Evolutionary conservation across 306 rosid species (phyloP).

Genomic region (Cucumis sativus): DNA sequence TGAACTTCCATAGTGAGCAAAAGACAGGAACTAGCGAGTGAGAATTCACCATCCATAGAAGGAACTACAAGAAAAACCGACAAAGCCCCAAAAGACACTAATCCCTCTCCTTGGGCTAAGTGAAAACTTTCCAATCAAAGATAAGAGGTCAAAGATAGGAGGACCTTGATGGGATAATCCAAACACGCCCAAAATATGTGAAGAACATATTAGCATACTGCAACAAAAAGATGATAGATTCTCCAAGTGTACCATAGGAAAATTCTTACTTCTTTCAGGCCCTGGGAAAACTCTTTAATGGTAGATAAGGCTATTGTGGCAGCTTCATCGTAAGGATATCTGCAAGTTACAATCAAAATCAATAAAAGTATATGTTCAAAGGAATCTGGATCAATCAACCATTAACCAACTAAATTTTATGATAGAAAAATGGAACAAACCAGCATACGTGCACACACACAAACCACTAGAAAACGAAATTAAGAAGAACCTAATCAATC

Average conservation of each 20-base stretch:
- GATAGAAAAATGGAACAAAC: neutral
- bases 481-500: neutral
- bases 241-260: neutral
- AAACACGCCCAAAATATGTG: neutral
- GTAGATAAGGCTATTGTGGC: slow-evolving; percentile 59
- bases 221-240: neutral
- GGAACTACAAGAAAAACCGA: neutral
- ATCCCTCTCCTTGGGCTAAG: neutral
- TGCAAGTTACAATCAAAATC: slow-evolving; percentile 18
- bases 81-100: neutral
- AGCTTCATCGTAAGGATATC: slow-evolving; percentile 72
- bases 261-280: slow-evolving; percentile 55
- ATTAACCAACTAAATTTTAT: neutral
- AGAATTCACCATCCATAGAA: neutral
- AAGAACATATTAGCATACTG: neutral
- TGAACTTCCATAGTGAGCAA: neutral
- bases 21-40: neutral
- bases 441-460: neutral
- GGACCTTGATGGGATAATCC: neutral
- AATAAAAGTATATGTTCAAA: neutral
- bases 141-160: neutral
- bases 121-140: neutral
- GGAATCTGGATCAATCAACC: neutral
- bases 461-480: neutral
- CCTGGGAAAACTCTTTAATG: slow-evolving; percentile 43